Evolutionary conservation across 1,284 basidiomycete genomes (phyloP).

Genomic region (Puccinia hordei): DNA sequence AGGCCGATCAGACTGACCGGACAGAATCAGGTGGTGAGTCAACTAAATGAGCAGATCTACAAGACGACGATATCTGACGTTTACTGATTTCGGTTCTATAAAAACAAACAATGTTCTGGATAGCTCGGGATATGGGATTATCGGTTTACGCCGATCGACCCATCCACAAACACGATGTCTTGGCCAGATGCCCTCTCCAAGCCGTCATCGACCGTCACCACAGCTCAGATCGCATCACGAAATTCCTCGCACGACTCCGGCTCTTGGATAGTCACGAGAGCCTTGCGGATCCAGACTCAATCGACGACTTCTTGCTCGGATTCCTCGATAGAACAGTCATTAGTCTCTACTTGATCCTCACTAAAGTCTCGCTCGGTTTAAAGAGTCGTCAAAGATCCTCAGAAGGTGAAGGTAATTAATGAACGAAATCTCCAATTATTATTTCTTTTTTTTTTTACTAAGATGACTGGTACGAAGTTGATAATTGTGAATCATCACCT

Average conservation of each 20-base stretch:
- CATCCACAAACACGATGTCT: background rate
- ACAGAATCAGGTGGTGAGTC: background rate
- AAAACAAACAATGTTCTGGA: background rate
- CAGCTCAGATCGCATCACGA: constrained; percentile 1
- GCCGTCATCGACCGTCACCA: constrained; percentile 24
- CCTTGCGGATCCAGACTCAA: background rate
- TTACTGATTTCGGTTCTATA: background rate
- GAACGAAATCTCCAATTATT: too few relatives aligned
- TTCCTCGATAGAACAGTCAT: constrained; percentile 28
- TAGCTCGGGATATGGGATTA: constrained; percentile 20
- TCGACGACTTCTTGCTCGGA: background rate
- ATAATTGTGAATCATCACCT: too few relatives aligned
- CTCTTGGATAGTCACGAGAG: background rate
- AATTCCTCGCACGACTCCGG: background rate
- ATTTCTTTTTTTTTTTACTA: too few relatives aligned
- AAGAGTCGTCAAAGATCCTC: background rate
- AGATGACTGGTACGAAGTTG: too few relatives aligned
- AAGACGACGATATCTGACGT: background rate
- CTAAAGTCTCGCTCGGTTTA: constrained; percentile 13
- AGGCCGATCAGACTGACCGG: background rate
- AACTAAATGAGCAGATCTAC: background rate
- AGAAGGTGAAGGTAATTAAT: background rate
- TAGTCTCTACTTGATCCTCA: constrained; percentile 37
- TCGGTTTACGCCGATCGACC: background rate
- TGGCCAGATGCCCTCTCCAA: constrained; percentile 29